Evolutionary conservation across 2,329 filamentous ascomycete species (phyloP).

Genomic region (Epichloe gansuensis): DNA sequence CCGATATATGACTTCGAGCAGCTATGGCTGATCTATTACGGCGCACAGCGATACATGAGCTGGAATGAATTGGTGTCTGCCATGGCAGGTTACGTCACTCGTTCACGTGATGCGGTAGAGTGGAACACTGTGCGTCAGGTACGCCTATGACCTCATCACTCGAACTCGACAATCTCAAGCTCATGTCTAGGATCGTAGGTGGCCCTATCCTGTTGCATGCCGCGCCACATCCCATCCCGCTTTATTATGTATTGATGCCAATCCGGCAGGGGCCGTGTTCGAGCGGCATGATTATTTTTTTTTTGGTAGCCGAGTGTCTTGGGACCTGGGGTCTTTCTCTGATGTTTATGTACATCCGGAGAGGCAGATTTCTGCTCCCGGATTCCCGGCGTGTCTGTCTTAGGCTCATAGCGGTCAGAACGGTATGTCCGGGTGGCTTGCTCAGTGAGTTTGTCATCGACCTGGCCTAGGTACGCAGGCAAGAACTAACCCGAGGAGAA

Average conservation of each 20-base stretch:
- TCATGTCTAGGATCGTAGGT: background rate
- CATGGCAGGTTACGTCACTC: background rate
- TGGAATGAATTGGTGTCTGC: background rate
- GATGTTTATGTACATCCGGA: background rate
- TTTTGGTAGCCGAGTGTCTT: background rate
- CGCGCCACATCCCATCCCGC: background rate
- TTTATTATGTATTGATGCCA: background rate
- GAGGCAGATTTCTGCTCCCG: background rate
- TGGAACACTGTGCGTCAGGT: background rate
- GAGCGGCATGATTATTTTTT: background rate
- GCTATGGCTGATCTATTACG: background rate
- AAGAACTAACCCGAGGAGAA: no score
- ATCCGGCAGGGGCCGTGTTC: background rate
- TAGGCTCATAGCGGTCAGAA: background rate
- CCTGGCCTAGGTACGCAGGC: no score
- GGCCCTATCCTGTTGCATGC: background rate
- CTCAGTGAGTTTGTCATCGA: background rate
- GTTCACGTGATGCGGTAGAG: background rate
- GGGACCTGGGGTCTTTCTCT: background rate
- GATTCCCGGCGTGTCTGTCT: no score
- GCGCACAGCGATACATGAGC: background rate
- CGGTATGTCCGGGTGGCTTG: background rate
- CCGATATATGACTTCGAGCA: background rate
- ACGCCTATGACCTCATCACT: slow-evolving; percentile 2
- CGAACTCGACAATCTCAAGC: background rate